These are phyloP conservation scores for Rhodofomes roseus DNA, from an alignment of 1,284 basidiomycete genomes.

Conservation along the genomic window DNA sequence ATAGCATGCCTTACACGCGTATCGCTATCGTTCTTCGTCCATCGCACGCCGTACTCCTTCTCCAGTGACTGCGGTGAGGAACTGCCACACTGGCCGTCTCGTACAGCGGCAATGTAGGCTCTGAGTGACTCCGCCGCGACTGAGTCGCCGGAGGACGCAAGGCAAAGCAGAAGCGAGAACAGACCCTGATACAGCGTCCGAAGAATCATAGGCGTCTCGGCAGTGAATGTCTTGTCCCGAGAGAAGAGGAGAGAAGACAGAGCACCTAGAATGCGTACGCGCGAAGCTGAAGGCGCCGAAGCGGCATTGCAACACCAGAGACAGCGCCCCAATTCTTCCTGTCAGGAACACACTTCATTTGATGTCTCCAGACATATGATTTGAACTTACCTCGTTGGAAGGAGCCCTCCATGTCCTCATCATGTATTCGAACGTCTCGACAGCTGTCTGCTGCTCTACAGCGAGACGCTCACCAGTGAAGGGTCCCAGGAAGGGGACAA, in stretches of 20 bases:
- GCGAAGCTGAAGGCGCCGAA: slow-evolving; percentile 35
- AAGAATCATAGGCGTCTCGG: slow-evolving; percentile 44
- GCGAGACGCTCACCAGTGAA: slow-evolving; percentile 33
- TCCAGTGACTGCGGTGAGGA: slow-evolving; percentile 29
- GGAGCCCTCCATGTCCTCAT: slow-evolving; percentile 51
- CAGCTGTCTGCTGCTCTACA: slow-evolving; percentile 51
- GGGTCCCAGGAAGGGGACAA: slow-evolving; percentile 49
- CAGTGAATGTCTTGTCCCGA: slow-evolving; percentile 38
- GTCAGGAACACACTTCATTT: slow-evolving; percentile 3
- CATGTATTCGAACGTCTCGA: slow-evolving; percentile 59
- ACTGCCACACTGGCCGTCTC: slow-evolving; percentile 27
- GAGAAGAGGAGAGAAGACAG: slow-evolving; percentile 49
- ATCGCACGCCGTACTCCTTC: slow-evolving; percentile 33
- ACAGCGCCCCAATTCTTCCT: slow-evolving; percentile 55
- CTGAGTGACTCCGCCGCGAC: slow-evolving; percentile 25
- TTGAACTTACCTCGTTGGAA: slow-evolving; percentile 41
- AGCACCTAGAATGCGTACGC: slow-evolving; percentile 44
- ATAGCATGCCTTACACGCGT: slow-evolving; percentile 23
- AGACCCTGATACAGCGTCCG: slow-evolving; percentile 50
- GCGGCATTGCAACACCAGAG: slow-evolving; percentile 67
- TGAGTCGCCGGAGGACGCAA: slow-evolving; percentile 17
- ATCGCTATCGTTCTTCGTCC: slow-evolving; percentile 28
- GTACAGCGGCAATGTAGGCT: slow-evolving; percentile 27
- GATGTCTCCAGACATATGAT: not conserved
- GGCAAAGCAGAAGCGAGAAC: slow-evolving; percentile 44